phyloP scores from a whole-genome alignment of 192 early-diverging fungal genomes.

The Backusella circina region DNA sequence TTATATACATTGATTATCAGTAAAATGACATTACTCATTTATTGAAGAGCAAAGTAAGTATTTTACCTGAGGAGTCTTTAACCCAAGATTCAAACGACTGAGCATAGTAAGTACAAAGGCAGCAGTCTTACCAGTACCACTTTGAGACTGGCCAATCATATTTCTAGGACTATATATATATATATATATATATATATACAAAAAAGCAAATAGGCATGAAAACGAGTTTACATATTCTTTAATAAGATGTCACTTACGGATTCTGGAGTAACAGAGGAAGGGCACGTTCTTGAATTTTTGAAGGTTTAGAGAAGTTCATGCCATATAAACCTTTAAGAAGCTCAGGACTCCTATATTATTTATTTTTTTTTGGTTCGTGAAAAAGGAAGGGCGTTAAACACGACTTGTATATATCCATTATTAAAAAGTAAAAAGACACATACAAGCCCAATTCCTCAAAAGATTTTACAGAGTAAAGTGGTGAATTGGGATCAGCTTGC shows the following conservation, averaged over 20 bases:
- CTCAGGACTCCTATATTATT: conserved; percentile 68
- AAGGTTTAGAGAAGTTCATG: conserved; percentile 91
- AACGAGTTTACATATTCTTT: too few species aligned
- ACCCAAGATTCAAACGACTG: conserved; percentile 70
- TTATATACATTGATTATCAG: neutral
- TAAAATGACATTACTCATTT: neutral
- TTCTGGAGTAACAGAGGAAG: conserved; percentile 82
- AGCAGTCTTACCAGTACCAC: conserved; percentile 97
- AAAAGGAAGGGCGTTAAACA: neutral
- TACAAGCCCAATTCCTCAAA: conserved; percentile 76
- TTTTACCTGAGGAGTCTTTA: conserved; percentile 61
- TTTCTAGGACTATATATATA: conserved; percentile 82
- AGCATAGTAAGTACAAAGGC: conserved; percentile 94
- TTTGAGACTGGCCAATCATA: conserved; percentile 98
- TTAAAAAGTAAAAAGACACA: neutral
- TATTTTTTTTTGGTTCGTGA: too few species aligned
- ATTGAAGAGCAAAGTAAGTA: neutral
- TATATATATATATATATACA: too few species aligned
- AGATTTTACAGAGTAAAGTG: conserved; percentile 76
- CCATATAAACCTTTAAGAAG: conserved; percentile 91
- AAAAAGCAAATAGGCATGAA: neutral
- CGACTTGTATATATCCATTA: neutral
- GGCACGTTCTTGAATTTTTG: conserved; percentile 95
- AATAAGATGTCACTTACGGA: conserved; percentile 51
- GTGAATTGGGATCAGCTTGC: conserved; percentile 68